Evolutionary conservation across 768 basidiomycete species (phyloP).

Genomic region (Auriscalpium vulgare): DNA sequence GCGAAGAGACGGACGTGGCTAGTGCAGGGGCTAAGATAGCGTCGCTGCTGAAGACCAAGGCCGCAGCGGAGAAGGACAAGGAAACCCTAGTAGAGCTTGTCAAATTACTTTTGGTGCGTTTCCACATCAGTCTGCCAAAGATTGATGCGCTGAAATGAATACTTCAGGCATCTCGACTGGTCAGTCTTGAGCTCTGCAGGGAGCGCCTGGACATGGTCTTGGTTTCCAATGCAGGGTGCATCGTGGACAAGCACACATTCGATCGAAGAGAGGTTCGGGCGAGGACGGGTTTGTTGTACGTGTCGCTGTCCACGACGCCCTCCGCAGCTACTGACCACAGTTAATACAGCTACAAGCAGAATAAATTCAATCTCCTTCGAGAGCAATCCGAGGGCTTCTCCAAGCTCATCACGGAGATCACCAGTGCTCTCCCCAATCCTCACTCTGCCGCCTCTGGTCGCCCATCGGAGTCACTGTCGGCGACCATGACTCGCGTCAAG

Average conservation of each 20-base stretch:
- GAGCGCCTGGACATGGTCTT: constrained; percentile 68
- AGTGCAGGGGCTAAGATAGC: constrained; percentile 4
- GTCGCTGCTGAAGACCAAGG: constrained; percentile 32
- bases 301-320: constrained; percentile 10
- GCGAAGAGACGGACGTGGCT: constrained; percentile 3
- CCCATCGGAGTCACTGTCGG: constrained; percentile 49
- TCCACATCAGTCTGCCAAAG: too few species aligned
- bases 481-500: constrained; percentile 56
- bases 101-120: constrained; percentile 52
- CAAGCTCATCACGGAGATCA: constrained; percentile 81
- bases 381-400: constrained; percentile 98
- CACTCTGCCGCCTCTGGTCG: constrained; percentile 62
- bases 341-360: constrained; percentile 78
- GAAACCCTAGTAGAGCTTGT: constrained; percentile 49
- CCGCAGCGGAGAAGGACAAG: constrained; percentile 56
- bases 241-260: constrained; percentile 55
- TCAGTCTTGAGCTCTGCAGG: constrained; percentile 55
- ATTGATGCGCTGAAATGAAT: too few species aligned
- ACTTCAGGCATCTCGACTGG: constrained; percentile 46
- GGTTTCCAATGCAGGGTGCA: constrained; percentile 55
- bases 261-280: constrained; percentile 78
- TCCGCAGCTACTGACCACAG: neutral
- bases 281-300: constrained; percentile 77
- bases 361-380: constrained; percentile 94
- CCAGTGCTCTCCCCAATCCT: constrained; percentile 65